Evolutionary conservation across 2,329 filamentous ascomycete genomes (phyloP), one percentile per base, ranked within the genome.

Genomic region (Xylariaceae sp.): DNA sequence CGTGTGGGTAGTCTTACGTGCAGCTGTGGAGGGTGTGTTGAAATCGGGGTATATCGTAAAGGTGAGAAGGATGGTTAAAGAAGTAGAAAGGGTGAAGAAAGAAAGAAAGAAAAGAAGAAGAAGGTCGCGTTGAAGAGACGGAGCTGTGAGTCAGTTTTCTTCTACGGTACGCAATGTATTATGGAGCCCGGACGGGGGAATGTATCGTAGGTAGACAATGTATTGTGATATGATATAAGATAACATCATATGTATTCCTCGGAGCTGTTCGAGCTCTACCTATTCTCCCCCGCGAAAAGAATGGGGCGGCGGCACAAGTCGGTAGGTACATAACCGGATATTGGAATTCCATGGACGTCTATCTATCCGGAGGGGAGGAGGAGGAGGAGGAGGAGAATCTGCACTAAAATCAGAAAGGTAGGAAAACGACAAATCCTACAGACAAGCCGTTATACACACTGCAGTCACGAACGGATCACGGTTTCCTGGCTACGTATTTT

Each of bases 1-100:
- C 64, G 67, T 60, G 51, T 18, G 17, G 17, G 9, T 18, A 3
- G 49, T 9, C 62, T 66, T 53, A 42, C 62, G 69, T 56, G 62
- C 62, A 60, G 51, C 48, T 57, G 55, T 56, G 58, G 62, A 60
- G 17, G 23, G 23, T 30, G 23, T 30, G 23, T 30, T 30, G 23
- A 30, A 30, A 30, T 18, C 17, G 17, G 17, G 17, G 17, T 18
- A 18, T 18, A 18, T 18, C 17, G 17, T 18, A 2, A n/a, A 45
- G 42, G 13, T 45, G n/a, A 15, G 42, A n/a, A 13, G 13, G 13
- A 4, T 18, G 17, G 13, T 45, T 13, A 49, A 58, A 53, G 17
- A 8, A 49, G n/a, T 45, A 59, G 23, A 50, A 13, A 17, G 5
- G 30, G 5, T 47, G 39, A 35, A 49, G 17, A 51, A 47, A 51